A percentile compares a stretch with the other conserved stretches of the same genome.
Conservation (phyloP, 495 filamentous ascomycete genomes). For the Chaetomium tenue region DNA sequence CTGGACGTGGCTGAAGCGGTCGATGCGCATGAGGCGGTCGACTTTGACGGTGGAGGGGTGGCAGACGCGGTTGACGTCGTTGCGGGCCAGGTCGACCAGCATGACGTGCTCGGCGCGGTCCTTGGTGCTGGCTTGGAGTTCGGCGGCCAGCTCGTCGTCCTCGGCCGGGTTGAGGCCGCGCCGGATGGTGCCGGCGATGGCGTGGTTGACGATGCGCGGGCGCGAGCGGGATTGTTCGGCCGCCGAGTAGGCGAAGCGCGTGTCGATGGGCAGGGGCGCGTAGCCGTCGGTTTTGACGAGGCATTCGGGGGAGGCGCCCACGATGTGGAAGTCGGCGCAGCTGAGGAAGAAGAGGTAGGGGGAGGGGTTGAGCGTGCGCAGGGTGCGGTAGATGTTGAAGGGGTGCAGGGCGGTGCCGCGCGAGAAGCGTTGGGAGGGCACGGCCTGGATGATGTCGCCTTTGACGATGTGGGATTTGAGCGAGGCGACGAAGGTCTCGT, state of each 20-base stretch:
- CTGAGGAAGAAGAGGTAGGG: constrained; percentile 96
- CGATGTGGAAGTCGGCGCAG: constrained; percentile 87
- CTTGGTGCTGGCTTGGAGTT: constrained; percentile 77
- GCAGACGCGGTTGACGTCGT: constrained; percentile 95
- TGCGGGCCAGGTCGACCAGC: constrained; percentile 95
- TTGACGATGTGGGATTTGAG: constrained; percentile 84
- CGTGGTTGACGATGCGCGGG: constrained; percentile 90
- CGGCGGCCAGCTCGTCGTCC: constrained; percentile 73
- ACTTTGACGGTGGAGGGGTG: constrained; percentile 85
- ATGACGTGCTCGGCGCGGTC: constrained; percentile 98
- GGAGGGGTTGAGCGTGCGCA: constrained; percentile 92
- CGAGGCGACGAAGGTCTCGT: constrained; percentile 76
- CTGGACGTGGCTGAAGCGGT: constrained; percentile 95
- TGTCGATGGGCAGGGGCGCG: constrained; percentile 30
- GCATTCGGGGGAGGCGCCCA: constrained; percentile 90
- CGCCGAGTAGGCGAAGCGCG: constrained; percentile 31
- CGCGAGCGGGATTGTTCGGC: constrained; percentile 37
- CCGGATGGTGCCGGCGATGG: constrained; percentile 92
- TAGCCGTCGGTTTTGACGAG: constrained; percentile 78
- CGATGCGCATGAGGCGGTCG: constrained; percentile 91
- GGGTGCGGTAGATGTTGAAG: constrained; percentile 96
- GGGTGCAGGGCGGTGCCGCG: constrained; percentile 87
- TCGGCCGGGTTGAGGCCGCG: constrained; percentile 77
- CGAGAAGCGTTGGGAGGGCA: constrained; percentile 89
- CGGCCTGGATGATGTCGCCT: constrained; percentile 96